Conservation (phyloP, 2,329 filamentous ascomycete species). For the Clarireedia hainanense region DNA sequence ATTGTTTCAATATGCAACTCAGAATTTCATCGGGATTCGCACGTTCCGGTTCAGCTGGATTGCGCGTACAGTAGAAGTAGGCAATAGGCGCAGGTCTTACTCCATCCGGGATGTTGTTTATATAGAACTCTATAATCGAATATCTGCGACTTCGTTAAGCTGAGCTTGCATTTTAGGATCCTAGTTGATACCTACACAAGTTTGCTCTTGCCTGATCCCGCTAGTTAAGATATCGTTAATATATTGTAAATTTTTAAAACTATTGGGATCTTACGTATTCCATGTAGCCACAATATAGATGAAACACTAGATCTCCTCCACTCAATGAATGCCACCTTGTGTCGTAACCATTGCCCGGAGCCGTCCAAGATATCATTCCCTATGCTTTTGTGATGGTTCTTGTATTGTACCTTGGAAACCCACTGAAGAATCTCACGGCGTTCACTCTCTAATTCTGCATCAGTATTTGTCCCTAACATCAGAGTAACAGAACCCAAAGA, state of each 20-base stretch:
- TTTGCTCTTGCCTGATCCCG: neutral
- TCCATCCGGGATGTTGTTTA: neutral
- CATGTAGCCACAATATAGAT: neutral
- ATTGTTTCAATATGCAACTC: constrained; percentile 6
- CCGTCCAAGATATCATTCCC: constrained; percentile 7
- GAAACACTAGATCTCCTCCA: neutral
- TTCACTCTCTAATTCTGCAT: neutral
- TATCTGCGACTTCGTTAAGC: neutral
- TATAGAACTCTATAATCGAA: neutral
- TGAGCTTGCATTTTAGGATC: neutral
- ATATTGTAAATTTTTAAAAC: neutral
- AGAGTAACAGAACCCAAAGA: too few species aligned
- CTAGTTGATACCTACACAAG: neutral
- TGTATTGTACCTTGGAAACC: neutral
- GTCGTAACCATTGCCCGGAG: constrained; percentile 19
- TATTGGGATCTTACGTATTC: neutral
- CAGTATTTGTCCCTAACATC: neutral
- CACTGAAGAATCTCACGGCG: neutral
- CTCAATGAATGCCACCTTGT: neutral
- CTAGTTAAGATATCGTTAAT: neutral
- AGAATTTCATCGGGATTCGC: constrained; percentile 9
- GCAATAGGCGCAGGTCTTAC: neutral
- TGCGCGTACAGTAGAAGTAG: constrained; percentile 13
- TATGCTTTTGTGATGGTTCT: neutral
- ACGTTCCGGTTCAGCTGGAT: constrained; percentile 8